Evolutionary conservation across 192 early-diverging fungal genomes (phyloP), one percentile per base, ranked within the genome.

Genomic region (Gorgonomyces haynaldii): DNA sequence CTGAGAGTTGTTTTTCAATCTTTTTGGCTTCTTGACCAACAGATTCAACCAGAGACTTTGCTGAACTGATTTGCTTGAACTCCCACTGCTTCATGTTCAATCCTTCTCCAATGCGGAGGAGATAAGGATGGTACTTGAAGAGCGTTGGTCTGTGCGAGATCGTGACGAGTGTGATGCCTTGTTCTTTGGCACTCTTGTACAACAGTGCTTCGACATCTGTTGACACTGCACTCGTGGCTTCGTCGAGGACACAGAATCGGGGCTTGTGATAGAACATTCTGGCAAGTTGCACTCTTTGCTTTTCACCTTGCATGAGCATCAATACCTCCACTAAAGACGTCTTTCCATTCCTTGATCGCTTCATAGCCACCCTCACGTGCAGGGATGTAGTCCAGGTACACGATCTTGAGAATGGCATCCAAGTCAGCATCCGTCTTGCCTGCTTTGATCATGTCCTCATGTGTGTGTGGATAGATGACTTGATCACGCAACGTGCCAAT

Each of bases 401-500:
- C 91, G 17, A 86, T 76, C 12, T 82, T 69, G 15, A 98, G 69
- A 48, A 96, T 85, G 2, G 59, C 70, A 45, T 74, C 62, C 28
- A 98, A 66, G 19, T 93, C 78, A 12, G 64, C 71, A 54, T 96
- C 96, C 4, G 82, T 83, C 4, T 75, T 56, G 25, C 82, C 78
- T 7, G 79, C 54, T 2, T 31, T 45, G 10, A 47, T 37, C 64
- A 74, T 69, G 13, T 74, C 43, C 30, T 70, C 71, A 3, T 71
- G 53, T 16, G 80, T 85, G 57, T 94, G 82, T 12, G 96, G 93
- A 64, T 99, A 96, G 42, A 99, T 93, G 46, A 96, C 82, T 52
- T 94, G 91, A 56, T 96, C 91, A 21, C 93, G 78, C 28, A 98
- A 67, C 0, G 85, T 86, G 36, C 96, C 96, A 23, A 93, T 74